Percentiles rank a stretch among this genome's conserved stretches.
Evolutionary conservation across 2,329 filamentous ascomycete species (phyloP).

Genomic region (Ambrosiella cleistominuta): DNA sequence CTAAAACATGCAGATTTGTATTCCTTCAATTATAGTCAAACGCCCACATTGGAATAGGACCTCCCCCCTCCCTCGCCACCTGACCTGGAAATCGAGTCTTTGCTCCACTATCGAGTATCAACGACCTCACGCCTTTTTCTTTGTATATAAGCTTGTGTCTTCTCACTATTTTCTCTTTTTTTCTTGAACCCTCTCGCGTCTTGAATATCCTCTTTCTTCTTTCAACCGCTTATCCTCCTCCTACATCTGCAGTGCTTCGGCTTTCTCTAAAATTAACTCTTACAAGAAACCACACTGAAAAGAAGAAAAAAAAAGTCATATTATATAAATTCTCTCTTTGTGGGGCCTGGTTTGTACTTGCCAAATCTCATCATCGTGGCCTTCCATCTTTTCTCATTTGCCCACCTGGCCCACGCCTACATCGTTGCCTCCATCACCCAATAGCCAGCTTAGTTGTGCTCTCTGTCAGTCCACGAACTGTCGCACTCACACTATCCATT

Average conservation of each 20-base stretch:
- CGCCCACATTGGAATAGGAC: neutral
- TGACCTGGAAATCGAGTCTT: too few species aligned
- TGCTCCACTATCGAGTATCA: neutral
- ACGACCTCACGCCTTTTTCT: neutral
- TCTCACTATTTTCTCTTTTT: neutral
- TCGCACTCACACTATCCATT: neutral
- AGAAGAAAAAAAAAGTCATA: neutral
- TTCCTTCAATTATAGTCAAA: neutral
- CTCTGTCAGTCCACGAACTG: too few species aligned
- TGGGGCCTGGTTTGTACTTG: neutral
- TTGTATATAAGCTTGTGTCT: neutral
- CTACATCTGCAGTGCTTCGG: neutral
- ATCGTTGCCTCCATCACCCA: neutral
- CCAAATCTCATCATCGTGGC: neutral
- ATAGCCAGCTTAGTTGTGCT: neutral
- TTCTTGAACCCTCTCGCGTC: neutral
- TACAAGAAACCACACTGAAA: neutral
- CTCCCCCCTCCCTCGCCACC: too few species aligned
- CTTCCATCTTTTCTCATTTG: neutral
- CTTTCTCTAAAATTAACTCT: neutral
- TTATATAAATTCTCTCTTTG: neutral
- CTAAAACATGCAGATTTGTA: neutral
- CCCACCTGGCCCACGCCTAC: neutral
- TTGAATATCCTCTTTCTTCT: neutral
- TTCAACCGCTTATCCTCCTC: neutral